These are phyloP conservation scores for Apiotrichum gracile DNA, from an alignment of 1,284 basidiomycete species.

Conservation along the genomic window DNA sequence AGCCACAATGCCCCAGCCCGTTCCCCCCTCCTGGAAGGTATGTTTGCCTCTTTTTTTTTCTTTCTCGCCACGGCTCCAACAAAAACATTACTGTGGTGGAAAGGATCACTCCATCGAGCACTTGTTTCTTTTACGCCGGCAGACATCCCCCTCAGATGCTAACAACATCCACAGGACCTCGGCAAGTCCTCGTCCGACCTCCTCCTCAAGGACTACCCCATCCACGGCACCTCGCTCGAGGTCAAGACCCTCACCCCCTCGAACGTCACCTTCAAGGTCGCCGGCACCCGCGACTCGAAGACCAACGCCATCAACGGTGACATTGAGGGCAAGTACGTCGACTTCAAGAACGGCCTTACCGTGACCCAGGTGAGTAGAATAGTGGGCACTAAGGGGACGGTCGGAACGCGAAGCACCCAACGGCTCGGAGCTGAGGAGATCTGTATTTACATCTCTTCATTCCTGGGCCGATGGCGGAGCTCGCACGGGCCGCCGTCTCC, in stretches of 20 bases:
- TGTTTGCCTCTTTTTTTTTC: constrained; percentile 9
- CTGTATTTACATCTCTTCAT: no score
- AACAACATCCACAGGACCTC: constrained; percentile 60
- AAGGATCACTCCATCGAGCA: no score
- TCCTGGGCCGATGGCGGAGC: no score
- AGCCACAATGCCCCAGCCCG: constrained; percentile 69
- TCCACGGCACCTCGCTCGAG: constrained; percentile 70
- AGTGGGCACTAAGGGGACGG: no score
- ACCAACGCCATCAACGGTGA: constrained; percentile 69
- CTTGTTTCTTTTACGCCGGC: not conserved
- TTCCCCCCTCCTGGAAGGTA: constrained; percentile 90
- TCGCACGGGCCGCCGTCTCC: not conserved
- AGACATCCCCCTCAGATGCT: not conserved
- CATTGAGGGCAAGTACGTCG: constrained; percentile 83
- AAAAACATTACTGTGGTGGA: no score
- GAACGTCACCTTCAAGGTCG: constrained; percentile 80
- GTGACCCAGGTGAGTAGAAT: constrained; percentile 61
- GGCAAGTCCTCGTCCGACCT: constrained; percentile 97
- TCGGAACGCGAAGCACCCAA: not conserved
- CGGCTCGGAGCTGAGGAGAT: not conserved
- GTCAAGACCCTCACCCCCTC: constrained; percentile 94
- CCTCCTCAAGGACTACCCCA: constrained; percentile 87
- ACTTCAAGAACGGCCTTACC: constrained; percentile 81
- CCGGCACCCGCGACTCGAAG: constrained; percentile 69
- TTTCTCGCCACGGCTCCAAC: not conserved